Evolutionary conservation across 2,329 filamentous ascomycete genomes (phyloP).

Genomic region (Aspergillus pseudotamarii): DNA sequence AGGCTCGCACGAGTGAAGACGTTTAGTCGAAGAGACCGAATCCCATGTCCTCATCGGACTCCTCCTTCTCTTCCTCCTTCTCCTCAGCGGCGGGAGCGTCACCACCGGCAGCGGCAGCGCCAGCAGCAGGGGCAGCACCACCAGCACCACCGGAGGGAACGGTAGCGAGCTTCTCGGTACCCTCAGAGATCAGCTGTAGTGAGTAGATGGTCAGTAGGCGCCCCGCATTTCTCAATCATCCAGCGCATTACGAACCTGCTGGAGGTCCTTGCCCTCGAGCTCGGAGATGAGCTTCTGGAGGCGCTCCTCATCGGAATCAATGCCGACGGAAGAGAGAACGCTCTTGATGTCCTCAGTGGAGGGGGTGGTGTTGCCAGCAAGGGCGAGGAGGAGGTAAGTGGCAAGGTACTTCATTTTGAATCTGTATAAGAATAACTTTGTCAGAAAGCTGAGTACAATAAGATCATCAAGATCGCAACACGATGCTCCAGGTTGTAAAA

Average conservation of each 20-base stretch:
- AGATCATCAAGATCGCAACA: background rate
- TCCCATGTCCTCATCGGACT: constrained; percentile 75
- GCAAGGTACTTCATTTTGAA: constrained; percentile 99
- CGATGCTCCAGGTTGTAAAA: constrained; percentile 7
- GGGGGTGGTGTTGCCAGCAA: constrained; percentile 88
- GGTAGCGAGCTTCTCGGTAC: constrained; percentile 91
- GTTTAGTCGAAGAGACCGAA: constrained; percentile 69
- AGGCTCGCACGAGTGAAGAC: constrained; percentile 28
- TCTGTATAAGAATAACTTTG: constrained; percentile 15
- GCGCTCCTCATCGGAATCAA: constrained; percentile 88
- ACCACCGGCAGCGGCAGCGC: constrained; percentile 66
- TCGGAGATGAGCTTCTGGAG: constrained; percentile 84
- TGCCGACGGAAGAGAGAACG: constrained; percentile 90
- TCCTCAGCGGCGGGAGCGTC: constrained; percentile 68
- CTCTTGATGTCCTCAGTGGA: constrained; percentile 82
- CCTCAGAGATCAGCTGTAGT: constrained; percentile 82
- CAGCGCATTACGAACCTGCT: constrained; percentile 68
- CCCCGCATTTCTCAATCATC: background rate
- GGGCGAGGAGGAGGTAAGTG: constrained; percentile 94
- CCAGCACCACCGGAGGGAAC: constrained; percentile 86
- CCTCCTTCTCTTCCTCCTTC: constrained; percentile 76
- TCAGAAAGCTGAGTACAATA: background rate
- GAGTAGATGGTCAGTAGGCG: constrained; percentile 18
- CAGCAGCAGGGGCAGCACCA: constrained; percentile 47
- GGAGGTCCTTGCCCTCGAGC: constrained; percentile 69